Evolutionary conservation across 805 yeast genomes (phyloP).

Genomic region (Lipomyces mesembrius): DNA sequence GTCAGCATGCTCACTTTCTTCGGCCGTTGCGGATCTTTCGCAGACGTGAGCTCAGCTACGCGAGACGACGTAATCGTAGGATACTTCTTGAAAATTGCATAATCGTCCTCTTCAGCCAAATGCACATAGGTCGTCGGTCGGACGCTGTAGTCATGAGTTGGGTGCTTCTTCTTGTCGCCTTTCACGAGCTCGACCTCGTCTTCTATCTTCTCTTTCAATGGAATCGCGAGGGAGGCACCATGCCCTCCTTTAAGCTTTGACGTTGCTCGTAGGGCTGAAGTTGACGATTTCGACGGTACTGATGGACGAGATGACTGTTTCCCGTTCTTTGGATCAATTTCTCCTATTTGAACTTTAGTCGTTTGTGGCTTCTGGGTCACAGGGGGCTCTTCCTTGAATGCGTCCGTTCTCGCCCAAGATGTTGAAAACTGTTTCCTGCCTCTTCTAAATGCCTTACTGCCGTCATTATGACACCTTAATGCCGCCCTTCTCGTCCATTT

Average conservation of each 20-base stretch:
- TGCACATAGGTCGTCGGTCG: slow-evolving; percentile 38
- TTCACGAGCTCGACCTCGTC: slow-evolving; percentile 11
- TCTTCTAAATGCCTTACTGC: not conserved
- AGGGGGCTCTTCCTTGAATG: slow-evolving; percentile 1
- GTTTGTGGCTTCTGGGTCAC: not conserved
- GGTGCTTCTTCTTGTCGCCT: slow-evolving; percentile 16
- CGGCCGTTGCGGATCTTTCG: slow-evolving; percentile 54
- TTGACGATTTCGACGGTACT: slow-evolving; percentile 5
- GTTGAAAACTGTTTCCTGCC: not conserved
- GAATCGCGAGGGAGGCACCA: slow-evolving; percentile 29
- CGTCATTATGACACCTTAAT: not conserved
- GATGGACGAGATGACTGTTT: not conserved
- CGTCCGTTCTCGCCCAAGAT: not conserved
- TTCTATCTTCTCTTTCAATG: slow-evolving; percentile 8
- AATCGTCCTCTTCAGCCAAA: slow-evolving; percentile 43
- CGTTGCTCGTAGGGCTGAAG: slow-evolving; percentile 25
- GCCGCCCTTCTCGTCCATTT: not conserved
- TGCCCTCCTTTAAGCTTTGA: slow-evolving; percentile 11
- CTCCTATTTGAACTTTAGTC: not conserved
- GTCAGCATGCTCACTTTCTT: slow-evolving; percentile 68
- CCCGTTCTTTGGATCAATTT: not conserved
- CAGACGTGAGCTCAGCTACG: slow-evolving; percentile 42
- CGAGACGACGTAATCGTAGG: slow-evolving; percentile 51
- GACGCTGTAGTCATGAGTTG: slow-evolving; percentile 38
- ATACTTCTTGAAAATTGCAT: slow-evolving; percentile 50